These are phyloP conservation scores for Apophysomyces elegans DNA, from an alignment of 371 early-diverging fungal genomes.

Conservation along the genomic window DNA sequence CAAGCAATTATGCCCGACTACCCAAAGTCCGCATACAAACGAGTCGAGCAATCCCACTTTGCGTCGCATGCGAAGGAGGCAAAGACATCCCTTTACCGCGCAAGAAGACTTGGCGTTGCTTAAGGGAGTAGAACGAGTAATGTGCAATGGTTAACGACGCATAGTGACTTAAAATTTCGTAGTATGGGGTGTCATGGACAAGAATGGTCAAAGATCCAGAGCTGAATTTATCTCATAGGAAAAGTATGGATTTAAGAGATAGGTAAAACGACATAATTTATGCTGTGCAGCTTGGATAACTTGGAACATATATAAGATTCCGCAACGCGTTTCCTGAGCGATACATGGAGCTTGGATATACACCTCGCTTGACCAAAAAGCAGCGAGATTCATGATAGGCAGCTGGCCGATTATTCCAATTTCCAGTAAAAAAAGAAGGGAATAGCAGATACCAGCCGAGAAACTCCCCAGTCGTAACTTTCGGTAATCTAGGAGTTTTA, in stretches of 20 bases:
- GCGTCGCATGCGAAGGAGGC: slow-evolving; percentile 9
- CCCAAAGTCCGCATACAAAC: slow-evolving; percentile 5
- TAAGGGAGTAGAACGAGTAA: slow-evolving; percentile 19
- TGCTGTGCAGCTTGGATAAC: neutral
- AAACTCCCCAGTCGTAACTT: no score
- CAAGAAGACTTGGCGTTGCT: slow-evolving; percentile 18
- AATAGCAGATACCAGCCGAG: no score
- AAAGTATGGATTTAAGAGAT: slow-evolving; percentile 17
- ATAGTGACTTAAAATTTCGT: neutral
- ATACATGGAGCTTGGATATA: slow-evolving; percentile 6
- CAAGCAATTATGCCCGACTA: slow-evolving; percentile 15
- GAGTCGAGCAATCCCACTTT: neutral
- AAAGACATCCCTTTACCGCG: slow-evolving; percentile 15
- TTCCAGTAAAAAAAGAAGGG: no score
- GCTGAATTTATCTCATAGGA: slow-evolving; percentile 21
- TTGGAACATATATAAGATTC: neutral
- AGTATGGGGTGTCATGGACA: slow-evolving; percentile 25
- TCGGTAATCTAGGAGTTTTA: no score
- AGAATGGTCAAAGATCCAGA: slow-evolving; percentile 17
- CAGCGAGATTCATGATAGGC: neutral
- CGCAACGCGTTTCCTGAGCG: slow-evolving; percentile 14
- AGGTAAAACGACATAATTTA: slow-evolving; percentile 11
- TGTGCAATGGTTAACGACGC: neutral
- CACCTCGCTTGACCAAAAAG: slow-evolving; percentile 4
- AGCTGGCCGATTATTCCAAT: no score